Percentiles rank a stretch among this genome's conserved stretches.
phyloP scores from a whole-genome alignment of 2,329 filamentous ascomycete species.

The Tympanopsis confertula region DNA sequence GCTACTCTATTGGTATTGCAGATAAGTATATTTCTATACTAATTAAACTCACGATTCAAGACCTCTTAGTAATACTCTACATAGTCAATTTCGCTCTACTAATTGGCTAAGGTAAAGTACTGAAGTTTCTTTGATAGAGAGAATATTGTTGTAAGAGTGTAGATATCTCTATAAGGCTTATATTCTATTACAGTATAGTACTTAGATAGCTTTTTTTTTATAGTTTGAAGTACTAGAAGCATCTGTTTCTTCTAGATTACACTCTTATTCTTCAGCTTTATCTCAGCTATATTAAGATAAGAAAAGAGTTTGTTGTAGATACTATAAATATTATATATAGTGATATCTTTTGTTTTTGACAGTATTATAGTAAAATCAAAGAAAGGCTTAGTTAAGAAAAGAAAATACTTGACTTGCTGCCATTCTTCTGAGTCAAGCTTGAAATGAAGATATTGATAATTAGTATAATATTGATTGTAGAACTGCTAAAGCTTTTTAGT shows the following conservation, averaged over 20 bases:
- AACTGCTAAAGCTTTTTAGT: conserved; percentile 4
- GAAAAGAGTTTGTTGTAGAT: conserved; percentile 10
- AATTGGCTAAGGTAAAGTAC: not conserved
- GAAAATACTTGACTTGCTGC: conserved; percentile 7
- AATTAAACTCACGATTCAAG: no score
- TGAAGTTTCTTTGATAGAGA: not conserved
- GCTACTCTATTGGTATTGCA: no score
- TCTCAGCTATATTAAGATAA: conserved; percentile 5
- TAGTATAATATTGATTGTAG: not conserved
- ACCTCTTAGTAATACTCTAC: no score
- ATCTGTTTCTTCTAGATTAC: not conserved
- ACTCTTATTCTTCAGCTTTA: conserved; percentile 5
- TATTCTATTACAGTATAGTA: not conserved
- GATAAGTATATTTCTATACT: no score
- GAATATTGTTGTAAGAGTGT: not conserved
- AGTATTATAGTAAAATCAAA: conserved; percentile 6
- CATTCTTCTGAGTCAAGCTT: conserved; percentile 5
- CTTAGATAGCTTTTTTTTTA: not conserved
- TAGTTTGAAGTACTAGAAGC: not conserved
- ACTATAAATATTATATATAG: conserved; percentile 6
- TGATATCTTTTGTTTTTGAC: conserved; percentile 8
- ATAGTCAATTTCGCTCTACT: no score
- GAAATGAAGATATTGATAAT: conserved; percentile 2
- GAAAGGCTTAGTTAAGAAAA: conserved; percentile 9
- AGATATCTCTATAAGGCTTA: not conserved